Evolutionary conservation across 78 protist species (phyloP).

Genomic region (Dictyostelium firmibasis): DNA sequence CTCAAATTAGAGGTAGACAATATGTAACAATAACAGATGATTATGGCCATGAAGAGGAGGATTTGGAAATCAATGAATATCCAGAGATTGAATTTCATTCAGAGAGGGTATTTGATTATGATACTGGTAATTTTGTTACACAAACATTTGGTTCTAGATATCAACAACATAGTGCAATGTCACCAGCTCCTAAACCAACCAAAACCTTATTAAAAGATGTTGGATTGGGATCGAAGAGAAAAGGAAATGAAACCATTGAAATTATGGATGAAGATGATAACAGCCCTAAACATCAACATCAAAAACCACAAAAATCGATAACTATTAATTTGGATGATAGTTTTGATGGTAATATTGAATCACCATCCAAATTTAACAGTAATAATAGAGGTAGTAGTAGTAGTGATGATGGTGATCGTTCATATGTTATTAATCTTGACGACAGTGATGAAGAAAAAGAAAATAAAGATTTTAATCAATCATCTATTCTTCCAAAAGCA

Average conservation of each 20-base stretch:
- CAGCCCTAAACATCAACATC: background rate
- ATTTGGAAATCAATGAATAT: slow-evolving; percentile 1
- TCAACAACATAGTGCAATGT: background rate
- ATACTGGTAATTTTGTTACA: background rate
- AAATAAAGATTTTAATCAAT: background rate
- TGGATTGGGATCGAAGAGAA: slow-evolving; percentile 2
- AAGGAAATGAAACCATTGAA: slow-evolving; percentile 5
- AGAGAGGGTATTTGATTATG: background rate
- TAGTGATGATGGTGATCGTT: background rate
- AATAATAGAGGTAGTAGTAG: background rate
- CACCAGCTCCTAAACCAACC: background rate
- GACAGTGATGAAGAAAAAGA: background rate
- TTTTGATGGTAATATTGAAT: background rate
- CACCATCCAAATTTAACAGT: background rate
- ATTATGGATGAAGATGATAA: background rate
- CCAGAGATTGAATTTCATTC: background rate
- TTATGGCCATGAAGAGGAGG: slow-evolving; percentile 41
- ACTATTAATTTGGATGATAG: background rate
- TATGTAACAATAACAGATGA: slow-evolving; percentile 27
- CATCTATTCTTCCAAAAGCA: background rate
- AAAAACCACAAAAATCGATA: background rate
- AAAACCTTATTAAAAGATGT: background rate
- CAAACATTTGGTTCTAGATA: background rate
- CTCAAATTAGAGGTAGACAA: background rate
- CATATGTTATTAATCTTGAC: background rate